Base-by-base conservation (phyloP, 2,329 filamentous ascomycete genomes). In the Colletotrichum liriopes region DNA sequence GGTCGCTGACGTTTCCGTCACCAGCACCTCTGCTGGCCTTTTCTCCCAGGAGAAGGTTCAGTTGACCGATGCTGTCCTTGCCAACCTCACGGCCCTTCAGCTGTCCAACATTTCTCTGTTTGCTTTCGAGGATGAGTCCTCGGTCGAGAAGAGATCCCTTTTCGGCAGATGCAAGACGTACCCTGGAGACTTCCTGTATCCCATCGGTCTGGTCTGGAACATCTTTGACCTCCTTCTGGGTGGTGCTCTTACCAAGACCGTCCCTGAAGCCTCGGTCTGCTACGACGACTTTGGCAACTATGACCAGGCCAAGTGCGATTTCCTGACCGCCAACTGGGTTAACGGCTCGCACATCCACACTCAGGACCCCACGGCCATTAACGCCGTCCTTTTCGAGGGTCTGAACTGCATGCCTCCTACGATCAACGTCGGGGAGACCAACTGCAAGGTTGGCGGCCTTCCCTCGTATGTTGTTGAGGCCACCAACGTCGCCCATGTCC, bases 191-290 rank as follows among this genome's bases (percentile, higher is more conserved):
- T 18, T 52, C 3, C 54, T 76, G 1, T 83, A 79, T 77, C 82
- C 82, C 0, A 74, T 62, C 3, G 52, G 65, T 0, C 16, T 71
- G 3, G 70, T 78, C 1, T 83, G 81, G 82, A 74, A 76, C 11
- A 63, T 83, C 3, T 80, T 85, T n/a, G 71, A 84, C 61, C 62
- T 80, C 23, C 76, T 84, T 18, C 73, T 81, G 16, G 81, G 80
- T 18, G 75, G 77, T 16, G 73, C 74, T 35, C 73, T 82, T 52
- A 78, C 79, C 58, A 76, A 82, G 69, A 77, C 80, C 3, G 68
- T 78, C 0, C 81, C 80, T 1, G 74, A 80, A 67, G 81, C 79
- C 9, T 75, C 81, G 6, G 74, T 74, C 20, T 82, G 81, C 71
- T 83, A 82, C 64, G 65, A 79, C 14, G 75, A 78, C 52, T 81